Evolutionary conservation across 2,329 filamentous ascomycete genomes (phyloP).

Genomic region (Talaromyces islandicus): DNA sequence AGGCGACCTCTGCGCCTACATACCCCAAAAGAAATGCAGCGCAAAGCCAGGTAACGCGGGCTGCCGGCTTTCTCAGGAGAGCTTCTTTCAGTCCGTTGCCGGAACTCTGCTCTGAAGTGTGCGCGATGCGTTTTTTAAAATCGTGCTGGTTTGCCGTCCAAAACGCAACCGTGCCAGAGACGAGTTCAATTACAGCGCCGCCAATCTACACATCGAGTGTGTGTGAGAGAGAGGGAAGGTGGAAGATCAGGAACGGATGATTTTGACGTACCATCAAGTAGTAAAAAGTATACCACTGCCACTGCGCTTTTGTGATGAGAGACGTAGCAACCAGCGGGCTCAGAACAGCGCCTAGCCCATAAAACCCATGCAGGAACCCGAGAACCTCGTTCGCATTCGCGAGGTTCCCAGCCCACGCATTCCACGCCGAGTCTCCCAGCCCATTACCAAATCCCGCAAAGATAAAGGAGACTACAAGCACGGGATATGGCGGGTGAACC

Average conservation of each 20-base stretch:
- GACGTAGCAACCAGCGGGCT: constrained; percentile 65
- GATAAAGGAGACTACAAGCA: constrained; percentile 59
- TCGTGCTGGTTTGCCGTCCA: constrained; percentile 14
- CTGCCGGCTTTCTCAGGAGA: constrained; percentile 6
- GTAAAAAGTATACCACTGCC: constrained; percentile 68
- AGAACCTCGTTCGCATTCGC: constrained; percentile 65
- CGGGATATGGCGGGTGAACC: constrained; percentile 64
- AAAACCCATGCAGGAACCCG: constrained; percentile 64
- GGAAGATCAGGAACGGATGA: neutral
- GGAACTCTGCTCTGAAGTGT: neutral
- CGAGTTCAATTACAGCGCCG: constrained; percentile 50
- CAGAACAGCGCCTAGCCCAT: constrained; percentile 64
- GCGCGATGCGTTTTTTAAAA: constrained; percentile 6
- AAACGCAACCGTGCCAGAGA: constrained; percentile 20
- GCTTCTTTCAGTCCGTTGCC: constrained; percentile 7
- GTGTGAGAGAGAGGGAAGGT: neutral
- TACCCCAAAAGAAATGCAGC: constrained; percentile 72
- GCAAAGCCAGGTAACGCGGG: constrained; percentile 59
- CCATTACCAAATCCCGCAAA: constrained; percentile 68
- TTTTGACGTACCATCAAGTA: constrained; percentile 59
- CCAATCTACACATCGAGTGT: constrained; percentile 1
- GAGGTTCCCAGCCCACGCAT: constrained; percentile 65
- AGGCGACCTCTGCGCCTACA: constrained; percentile 64
- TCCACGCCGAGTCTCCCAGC: constrained; percentile 50
- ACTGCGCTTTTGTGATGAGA: constrained; percentile 58